Conservation (phyloP, 2,329 filamentous ascomycete genomes). For the Aspergillus fischeri region DNA sequence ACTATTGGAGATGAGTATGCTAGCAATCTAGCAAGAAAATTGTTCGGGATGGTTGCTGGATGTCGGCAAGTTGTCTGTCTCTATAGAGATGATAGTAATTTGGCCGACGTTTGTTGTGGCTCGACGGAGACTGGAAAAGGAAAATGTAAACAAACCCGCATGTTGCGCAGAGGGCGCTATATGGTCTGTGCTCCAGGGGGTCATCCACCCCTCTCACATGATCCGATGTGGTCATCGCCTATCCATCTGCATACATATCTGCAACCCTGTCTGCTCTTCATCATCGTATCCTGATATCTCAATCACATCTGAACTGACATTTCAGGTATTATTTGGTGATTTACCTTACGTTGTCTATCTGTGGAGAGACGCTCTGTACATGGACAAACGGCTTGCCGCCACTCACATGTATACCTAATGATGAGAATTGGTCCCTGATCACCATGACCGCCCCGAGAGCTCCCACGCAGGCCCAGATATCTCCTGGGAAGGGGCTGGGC, state of each 20-base stretch:
- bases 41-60: background rate
- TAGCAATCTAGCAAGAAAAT: background rate
- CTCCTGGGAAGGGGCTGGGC: slow-evolving; percentile 64
- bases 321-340: background rate
- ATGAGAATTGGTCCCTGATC: slow-evolving; percentile 11
- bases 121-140: slow-evolving; percentile 15
- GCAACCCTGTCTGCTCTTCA: background rate
- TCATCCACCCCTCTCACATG: slow-evolving; percentile 27
- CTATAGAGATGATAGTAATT: background rate
- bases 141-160: slow-evolving; percentile 31
- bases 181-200: slow-evolving; percentile 6
- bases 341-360: background rate
- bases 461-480: slow-evolving; percentile 53
- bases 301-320: background rate
- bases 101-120: slow-evolving; percentile 12
- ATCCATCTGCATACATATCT: background rate
- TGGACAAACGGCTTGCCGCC: background rate
- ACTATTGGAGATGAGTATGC: background rate
- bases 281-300: background rate
- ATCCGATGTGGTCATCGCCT: slow-evolving; percentile 16
- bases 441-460: slow-evolving; percentile 34
- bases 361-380: background rate
- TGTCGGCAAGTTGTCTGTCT: background rate
- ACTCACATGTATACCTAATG: slow-evolving; percentile 1
- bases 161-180: slow-evolving; percentile 12